Conservation (phyloP, 179 eudicot species). For the Pouteria campechiana region DNA sequence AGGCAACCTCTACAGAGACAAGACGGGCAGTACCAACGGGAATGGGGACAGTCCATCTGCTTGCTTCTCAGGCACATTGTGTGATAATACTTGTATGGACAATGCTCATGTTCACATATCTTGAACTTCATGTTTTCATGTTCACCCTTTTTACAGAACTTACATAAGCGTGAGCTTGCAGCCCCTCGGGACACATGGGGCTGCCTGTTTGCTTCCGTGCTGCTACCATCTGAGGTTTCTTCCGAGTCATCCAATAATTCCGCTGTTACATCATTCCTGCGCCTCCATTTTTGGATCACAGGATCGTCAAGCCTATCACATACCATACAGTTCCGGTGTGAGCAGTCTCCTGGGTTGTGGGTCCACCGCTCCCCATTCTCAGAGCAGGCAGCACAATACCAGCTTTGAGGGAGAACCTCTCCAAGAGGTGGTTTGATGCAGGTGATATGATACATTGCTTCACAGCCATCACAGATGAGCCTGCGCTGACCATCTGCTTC, state of each 20-base stretch:
- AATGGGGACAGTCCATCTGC: conserved; percentile 48
- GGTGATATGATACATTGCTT: conserved; percentile 72
- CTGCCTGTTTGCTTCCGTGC: conserved; percentile 21
- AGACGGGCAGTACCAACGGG: conserved; percentile 94
- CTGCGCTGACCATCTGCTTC: conserved; percentile 61
- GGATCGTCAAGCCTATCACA: conserved; percentile 56
- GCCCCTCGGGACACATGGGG: conserved; percentile 25
- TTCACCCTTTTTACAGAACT: conserved; percentile 29
- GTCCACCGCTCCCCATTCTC: conserved; percentile 34
- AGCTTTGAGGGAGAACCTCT: conserved; percentile 63
- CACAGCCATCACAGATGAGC: conserved; percentile 88
- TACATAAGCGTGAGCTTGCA: conserved; percentile 24
- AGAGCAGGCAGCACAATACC: conserved; percentile 77
- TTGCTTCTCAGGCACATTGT: conserved; percentile 56
- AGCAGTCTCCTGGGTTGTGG: too few relatives aligned
- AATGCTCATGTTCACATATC: conserved; percentile 64
- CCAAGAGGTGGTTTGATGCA: conserved; percentile 66
- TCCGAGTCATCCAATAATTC: conserved; percentile 26
- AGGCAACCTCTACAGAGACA: conserved; percentile 86
- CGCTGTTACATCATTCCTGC: conserved; percentile 15
- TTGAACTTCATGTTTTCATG: conserved; percentile 25
- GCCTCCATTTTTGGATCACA: conserved; percentile 11
- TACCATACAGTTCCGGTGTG: conserved; percentile 65
- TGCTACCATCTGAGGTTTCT: conserved; percentile 35
- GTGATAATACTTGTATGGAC: conserved; percentile 68